Evolutionary conservation across 345 rosid genomes (phyloP), one percentile per base, ranked within the genome.

Genomic region (Balakata baccata): DNA sequence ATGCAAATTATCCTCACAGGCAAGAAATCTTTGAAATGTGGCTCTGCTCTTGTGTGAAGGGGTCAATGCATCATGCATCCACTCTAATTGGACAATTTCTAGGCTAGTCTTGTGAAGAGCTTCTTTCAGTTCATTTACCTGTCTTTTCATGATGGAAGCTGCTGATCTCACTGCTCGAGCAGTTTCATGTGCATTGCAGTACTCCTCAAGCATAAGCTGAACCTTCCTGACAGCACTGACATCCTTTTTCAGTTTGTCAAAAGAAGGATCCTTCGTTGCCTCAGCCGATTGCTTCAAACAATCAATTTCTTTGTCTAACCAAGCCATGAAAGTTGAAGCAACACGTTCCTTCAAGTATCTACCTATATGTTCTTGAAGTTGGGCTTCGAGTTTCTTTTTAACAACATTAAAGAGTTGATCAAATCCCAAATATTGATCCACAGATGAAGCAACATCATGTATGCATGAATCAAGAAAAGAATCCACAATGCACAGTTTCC

Each of bases 11-110:
- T 93, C 92, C 41, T 86, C 83, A 73, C 78, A 77, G 67, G 81
- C 50, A 70, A 91, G 85, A 72, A 80, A 84, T 29, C 84, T 87
- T 84, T 86, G 93, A 81, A 91, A 79, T 73, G 78, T 69, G 49
- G 83, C 64, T 81, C 89, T 80, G 80, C 81, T 84, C 77, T 81
- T 80, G 45, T 89, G 86, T 10, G 93, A 91, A 60, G 90, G 91
- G 75, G 84, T 78, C 80, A 89, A 83, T 57, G 75, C 70, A 74
- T 91, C 91, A 78, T 89, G 84, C 92, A 91, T 86, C 98, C 98
- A 93, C 77, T 93, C 98, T 89, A 91, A 86, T 79, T 91, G 94
- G 69, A 91, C 85, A 75, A 93, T 86, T 83, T 91, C 98, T 3
- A 89, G 81, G 81, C 81, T 77, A 75, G 90, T 85, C 80, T 86